Base-by-base conservation (phyloP, 148 eudicot genomes). In the Fagopyrum tataricum region DNA sequence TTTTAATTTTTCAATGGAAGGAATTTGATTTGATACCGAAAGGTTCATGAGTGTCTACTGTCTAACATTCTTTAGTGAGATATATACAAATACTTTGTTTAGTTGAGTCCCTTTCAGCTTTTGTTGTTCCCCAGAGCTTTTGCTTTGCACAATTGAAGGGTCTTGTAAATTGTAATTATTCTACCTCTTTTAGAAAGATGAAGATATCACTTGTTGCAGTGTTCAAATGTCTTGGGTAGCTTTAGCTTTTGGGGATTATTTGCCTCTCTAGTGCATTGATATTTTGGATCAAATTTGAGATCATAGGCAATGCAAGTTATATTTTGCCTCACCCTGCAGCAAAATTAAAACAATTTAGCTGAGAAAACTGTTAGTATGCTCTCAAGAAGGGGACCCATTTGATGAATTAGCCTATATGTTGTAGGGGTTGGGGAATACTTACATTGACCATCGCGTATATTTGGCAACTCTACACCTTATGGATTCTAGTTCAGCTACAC, bases 401-500 rank as follows among this genome's bases (percentile, higher is more conserved):
- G 55, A 9, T 1, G 15, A 67, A 61, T 26, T 24, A 5, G 17
- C 39, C 37, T 10, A 58, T 66, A n/a, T 58, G 68, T 23, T 76
- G 80, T 85, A 91, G 98, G 98, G 87, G 97, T 64, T 95, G 97
- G 98, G 98, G 98, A 44, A 90, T 95, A 76, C 85, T 95, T 76
- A 84, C 97, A 59, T 82, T 95, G 75, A 95, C 87, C 17, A 82
- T 95, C 58, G 98, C 98, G 42, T 95, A 87, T 76, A 73, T 88
- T 46, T 95, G 98, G 98, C 98, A 95, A 86, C 85, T 95, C 11
- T 95, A 95, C 82, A 95, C 98, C 26, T 74, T 95, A n/a, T 95
- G 98, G 98, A 85, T 95, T 76, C 85, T 95, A 12, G 96, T 95
- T 82, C 98, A 95, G 83, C 85, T 95, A n/a, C 98, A 95, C 81